Conservation (phyloP, 1,139 yeast species). For the Yamadazyma taylorii region DNA sequence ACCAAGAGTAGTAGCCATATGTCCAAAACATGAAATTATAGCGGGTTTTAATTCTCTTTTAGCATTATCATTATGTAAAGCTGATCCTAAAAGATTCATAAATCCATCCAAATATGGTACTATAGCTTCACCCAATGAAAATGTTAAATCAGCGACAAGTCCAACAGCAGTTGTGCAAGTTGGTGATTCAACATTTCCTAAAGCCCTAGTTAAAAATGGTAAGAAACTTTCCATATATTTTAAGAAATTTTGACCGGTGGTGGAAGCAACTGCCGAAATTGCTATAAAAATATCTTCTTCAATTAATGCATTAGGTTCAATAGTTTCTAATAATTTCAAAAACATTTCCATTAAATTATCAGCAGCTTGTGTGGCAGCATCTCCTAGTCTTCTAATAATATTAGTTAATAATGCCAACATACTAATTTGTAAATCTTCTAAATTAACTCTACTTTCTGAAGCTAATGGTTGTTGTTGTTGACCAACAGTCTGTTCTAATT, state of each 20-base stretch:
- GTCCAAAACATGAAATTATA: slow-evolving; percentile 94
- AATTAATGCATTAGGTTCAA: slow-evolving; percentile 71
- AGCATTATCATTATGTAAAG: slow-evolving; percentile 63
- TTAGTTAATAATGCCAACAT: slow-evolving; percentile 84
- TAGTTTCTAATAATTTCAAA: slow-evolving; percentile 61
- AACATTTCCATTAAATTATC: slow-evolving; percentile 85
- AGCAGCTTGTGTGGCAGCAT: slow-evolving; percentile 64
- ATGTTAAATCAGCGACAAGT: slow-evolving; percentile 94
- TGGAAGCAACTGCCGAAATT: slow-evolving; percentile 83
- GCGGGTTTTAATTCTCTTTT: slow-evolving; percentile 84
- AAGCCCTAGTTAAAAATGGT: slow-evolving; percentile 77
- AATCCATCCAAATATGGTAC: slow-evolving; percentile 75
- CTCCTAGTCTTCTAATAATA: slow-evolving; percentile 79
- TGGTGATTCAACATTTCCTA: slow-evolving; percentile 79
- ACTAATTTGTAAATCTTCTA: slow-evolving; percentile 89
- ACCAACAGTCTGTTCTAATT: slow-evolving; percentile 54
- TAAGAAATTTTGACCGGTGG: slow-evolving; percentile 67
- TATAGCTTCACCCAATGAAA: slow-evolving; percentile 75
- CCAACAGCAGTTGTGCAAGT: slow-evolving; percentile 90
- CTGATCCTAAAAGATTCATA: slow-evolving; percentile 78
- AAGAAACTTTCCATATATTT: slow-evolving; percentile 79
- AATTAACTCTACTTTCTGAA: slow-evolving; percentile 69
- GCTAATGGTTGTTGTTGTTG: slow-evolving; percentile 54
- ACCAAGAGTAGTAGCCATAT: slow-evolving; percentile 88
- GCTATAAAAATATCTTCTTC: slow-evolving; percentile 96